These are phyloP conservation scores for Sporisorium exsertum DNA, from an alignment of 1,284 basidiomycete species.

Conservation along the genomic window DNA sequence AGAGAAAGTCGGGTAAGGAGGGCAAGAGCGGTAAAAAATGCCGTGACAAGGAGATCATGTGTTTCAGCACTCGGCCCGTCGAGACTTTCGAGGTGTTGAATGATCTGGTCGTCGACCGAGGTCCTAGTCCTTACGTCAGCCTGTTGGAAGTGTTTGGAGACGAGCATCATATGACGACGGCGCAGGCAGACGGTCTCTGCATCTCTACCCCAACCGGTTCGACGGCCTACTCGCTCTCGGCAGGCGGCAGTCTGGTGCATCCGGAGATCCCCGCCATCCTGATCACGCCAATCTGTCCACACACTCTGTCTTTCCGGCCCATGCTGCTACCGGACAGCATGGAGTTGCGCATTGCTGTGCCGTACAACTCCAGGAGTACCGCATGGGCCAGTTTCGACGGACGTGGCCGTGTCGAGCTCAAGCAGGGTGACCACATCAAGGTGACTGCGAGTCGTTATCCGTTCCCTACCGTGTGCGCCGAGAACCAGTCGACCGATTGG, in stretches of 20 bases:
- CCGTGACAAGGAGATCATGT: conserved; percentile 97
- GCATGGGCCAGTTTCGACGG: conserved; percentile 99
- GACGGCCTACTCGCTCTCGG: conserved; percentile 93
- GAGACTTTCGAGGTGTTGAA: conserved; percentile 99
- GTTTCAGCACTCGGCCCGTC: conserved; percentile 91
- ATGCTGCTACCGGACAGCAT: conserved; percentile 96
- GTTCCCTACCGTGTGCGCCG: conserved; percentile 97
- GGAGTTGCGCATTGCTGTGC: conserved; percentile 97
- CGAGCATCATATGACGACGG: conserved; percentile 98
- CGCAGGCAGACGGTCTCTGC: conserved; percentile 96
- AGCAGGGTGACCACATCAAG: conserved; percentile 96
- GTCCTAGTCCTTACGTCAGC: conserved; percentile 97
- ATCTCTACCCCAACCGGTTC: conserved; percentile 97
- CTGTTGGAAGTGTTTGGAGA: conserved; percentile 96
- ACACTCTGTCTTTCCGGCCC: conserved; percentile 97
- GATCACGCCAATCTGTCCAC: conserved; percentile 97
- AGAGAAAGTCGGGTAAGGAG: conserved; percentile 74
- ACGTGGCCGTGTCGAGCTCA: conserved; percentile 86
- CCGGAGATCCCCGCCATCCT: conserved; percentile 96
- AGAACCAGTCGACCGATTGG: conserved; percentile 98
- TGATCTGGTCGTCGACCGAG: conserved; percentile 96
- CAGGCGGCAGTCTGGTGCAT: conserved; percentile 96
- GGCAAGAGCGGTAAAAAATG: conserved; percentile 69
- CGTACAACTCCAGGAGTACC: conserved; percentile 96
- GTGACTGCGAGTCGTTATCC: conserved; percentile 97